Conservation (phyloP, 495 filamentous ascomycete species). For the Filosporella fistucella region DNA sequence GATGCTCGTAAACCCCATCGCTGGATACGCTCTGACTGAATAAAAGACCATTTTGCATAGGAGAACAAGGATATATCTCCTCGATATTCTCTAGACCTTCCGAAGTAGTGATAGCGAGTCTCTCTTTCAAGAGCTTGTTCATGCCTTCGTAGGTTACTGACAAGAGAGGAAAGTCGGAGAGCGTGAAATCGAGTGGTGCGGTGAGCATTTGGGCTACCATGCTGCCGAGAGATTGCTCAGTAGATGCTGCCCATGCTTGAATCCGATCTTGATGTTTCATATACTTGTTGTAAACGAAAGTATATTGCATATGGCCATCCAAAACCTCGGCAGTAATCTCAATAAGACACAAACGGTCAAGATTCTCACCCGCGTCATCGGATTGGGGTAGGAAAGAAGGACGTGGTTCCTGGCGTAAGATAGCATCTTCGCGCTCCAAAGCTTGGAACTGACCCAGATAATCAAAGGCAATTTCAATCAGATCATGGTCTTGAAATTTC, state of each 20-base stretch:
- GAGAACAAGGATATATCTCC: constrained; percentile 64
- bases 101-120: constrained; percentile 32
- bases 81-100: constrained; percentile 37
- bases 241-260: constrained; percentile 27
- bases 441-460: constrained; percentile 41
- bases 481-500: constrained; percentile 3
- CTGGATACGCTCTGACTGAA: constrained; percentile 38
- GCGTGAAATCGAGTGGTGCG: constrained; percentile 31
- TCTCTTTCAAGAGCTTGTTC: constrained; percentile 5
- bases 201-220: no score
- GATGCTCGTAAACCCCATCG: constrained; percentile 33
- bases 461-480: constrained; percentile 31
- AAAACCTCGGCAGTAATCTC: constrained; percentile 25
- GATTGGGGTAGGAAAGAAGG: background rate
- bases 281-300: constrained; percentile 25
- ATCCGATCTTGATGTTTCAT: constrained; percentile 31
- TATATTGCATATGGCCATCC: constrained; percentile 22
- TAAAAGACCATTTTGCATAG: constrained; percentile 64
- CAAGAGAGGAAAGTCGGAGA: constrained; percentile 23
- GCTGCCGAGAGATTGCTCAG: constrained; percentile 40
- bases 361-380: background rate
- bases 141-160: constrained; percentile 21
- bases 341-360: constrained; percentile 23
- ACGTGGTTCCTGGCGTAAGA: constrained; percentile 35
- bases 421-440: constrained; percentile 26